Percentiles rank a stretch among this genome's conserved stretches.
Evolutionary conservation across 129 eudicot genomes (phyloP).

Genomic region (Pulicaria dysenterica): DNA sequence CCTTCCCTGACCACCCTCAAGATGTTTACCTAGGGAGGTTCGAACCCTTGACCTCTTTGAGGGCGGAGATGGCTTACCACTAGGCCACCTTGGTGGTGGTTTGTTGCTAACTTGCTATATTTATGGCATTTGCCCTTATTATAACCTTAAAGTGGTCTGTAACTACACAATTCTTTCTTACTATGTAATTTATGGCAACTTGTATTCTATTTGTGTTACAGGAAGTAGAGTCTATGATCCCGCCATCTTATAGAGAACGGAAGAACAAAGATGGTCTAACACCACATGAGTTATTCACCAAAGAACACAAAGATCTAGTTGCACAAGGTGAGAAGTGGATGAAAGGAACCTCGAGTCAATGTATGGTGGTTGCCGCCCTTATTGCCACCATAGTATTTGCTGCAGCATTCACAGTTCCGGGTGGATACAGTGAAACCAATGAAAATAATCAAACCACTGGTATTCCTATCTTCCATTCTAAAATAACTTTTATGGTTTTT

Average conservation of each 20-base stretch:
- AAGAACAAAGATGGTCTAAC: constrained; percentile 43
- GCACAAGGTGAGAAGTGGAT: constrained; percentile 54
- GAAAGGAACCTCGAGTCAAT: constrained; percentile 52
- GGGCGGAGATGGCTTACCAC: too few species aligned
- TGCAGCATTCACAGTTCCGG: constrained; percentile 49
- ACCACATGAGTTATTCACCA: constrained; percentile 43
- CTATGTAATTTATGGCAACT: background rate
- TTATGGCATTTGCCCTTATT: too few species aligned
- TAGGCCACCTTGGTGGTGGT: too few species aligned
- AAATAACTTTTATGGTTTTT: constrained; percentile 29
- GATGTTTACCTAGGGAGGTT: too few species aligned
- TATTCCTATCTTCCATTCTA: constrained; percentile 32
- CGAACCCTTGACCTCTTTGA: too few species aligned
- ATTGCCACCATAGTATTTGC: constrained; percentile 51
- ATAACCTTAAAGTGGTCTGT: too few species aligned
- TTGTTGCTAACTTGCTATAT: too few species aligned
- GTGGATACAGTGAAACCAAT: too few species aligned
- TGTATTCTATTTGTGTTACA: constrained; percentile 6
- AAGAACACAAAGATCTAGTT: constrained; percentile 45
- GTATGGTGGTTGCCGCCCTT: constrained; percentile 53
- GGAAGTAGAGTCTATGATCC: constrained; percentile 54
- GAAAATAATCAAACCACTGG: constrained; percentile 25
- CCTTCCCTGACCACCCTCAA: too few species aligned
- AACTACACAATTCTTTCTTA: too few species aligned
- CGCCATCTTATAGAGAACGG: constrained; percentile 42